Base-by-base conservation (phyloP, 2,329 filamentous ascomycete species). In the Sporothrix protearum region DNA sequence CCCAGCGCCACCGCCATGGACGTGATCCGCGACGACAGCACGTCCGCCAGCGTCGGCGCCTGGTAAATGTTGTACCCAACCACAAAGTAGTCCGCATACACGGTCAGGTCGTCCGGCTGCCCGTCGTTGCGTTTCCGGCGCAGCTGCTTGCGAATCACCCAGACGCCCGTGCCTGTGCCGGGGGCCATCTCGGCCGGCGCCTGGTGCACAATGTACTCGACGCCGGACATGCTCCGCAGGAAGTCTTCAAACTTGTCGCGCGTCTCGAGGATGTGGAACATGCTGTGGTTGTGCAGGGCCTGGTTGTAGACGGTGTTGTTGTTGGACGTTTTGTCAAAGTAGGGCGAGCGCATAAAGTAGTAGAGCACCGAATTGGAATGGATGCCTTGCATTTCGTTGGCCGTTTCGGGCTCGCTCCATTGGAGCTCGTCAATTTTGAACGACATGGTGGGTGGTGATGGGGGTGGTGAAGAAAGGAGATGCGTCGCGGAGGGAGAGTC, bases 91-190 rank as follows among this genome's bases (percentile, higher is more conserved):
- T 85, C 85, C 4, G 85, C 82, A 51, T 89, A 85, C 0, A 91
- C 83, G 1, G 80, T 85, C 33, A 91, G 82, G 74, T 89, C 88
- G 33, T 88, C 85, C 5, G 83, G 73, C 67, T 71, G 70, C 67
- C 72, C 75, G 69, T 75, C 82, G 53, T 84, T 82, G 16, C 84
- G 81, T 80, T 89, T 89, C 73, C 86, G 83, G 67, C 89, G 82
- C 33, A 85, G 88, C 80, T 91, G 89, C 82, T 91, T 91, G 76
- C 88, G 85, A 75, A 91, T 90, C 36, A 91, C 87, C 89, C 89
- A 91, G 9, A 91, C 88, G 36, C 88, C 89, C 0, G 88, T 90
- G 28, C 85, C 85, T 49, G 81, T 82, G n/a, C 87, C 87, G 0
- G 87, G 87, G 0, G 84, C 86, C 76, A 85, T 88, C 78, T 90